These are phyloP conservation scores for Paramarasmius palmivorus DNA, from an alignment of 1,284 basidiomycete genomes.

Conservation along the genomic window DNA sequence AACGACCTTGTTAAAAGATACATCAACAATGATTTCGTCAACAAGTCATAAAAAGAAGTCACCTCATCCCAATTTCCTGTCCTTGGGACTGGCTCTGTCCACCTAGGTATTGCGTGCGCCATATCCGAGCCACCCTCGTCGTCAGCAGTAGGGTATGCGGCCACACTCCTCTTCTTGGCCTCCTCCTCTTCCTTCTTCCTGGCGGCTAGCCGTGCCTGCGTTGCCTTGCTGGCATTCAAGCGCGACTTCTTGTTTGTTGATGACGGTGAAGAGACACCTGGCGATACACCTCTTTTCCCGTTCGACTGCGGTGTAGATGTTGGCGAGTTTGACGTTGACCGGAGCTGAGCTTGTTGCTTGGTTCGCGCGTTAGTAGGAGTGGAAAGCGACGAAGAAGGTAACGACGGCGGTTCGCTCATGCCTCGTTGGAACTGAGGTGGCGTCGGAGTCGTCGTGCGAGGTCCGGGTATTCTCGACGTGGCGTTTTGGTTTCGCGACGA, in stretches of 20 bases:
- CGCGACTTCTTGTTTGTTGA: slow-evolving; percentile 30
- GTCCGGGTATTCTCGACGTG: slow-evolving; percentile 4
- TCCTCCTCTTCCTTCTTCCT: slow-evolving; percentile 29
- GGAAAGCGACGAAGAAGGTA: slow-evolving; percentile 23
- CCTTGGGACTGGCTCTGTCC: slow-evolving; percentile 68
- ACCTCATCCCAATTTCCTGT: slow-evolving; percentile 81
- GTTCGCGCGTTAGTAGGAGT: slow-evolving; percentile 14
- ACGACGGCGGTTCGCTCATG: slow-evolving; percentile 26
- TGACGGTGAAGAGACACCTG: slow-evolving; percentile 19
- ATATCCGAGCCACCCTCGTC: slow-evolving; percentile 43
- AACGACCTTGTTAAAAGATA: slow-evolving; percentile 43
- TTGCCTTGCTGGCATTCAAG: slow-evolving; percentile 29
- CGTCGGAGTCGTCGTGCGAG: slow-evolving; percentile 33
- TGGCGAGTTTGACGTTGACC: slow-evolving; percentile 16
- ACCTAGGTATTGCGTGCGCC: slow-evolving; percentile 70
- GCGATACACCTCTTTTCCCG: slow-evolving; percentile 22
- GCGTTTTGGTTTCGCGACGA: slow-evolving; percentile 12
- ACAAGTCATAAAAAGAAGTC: slow-evolving; percentile 26
- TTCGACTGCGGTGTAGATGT: slow-evolving; percentile 7
- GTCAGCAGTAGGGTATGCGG: slow-evolving; percentile 62
- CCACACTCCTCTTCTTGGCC: slow-evolving; percentile 46
- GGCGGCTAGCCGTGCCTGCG: slow-evolving; percentile 31
- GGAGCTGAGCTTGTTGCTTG: slow-evolving; percentile 14
- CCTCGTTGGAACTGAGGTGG: slow-evolving; percentile 36
- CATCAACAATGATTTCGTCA: slow-evolving; percentile 36